Percentiles rank a stretch among this genome's conserved stretches.
These are phyloP conservation scores for Scheffersomyces insectosa DNA, from an alignment of 1,139 yeast species.

Conservation along the genomic window DNA sequence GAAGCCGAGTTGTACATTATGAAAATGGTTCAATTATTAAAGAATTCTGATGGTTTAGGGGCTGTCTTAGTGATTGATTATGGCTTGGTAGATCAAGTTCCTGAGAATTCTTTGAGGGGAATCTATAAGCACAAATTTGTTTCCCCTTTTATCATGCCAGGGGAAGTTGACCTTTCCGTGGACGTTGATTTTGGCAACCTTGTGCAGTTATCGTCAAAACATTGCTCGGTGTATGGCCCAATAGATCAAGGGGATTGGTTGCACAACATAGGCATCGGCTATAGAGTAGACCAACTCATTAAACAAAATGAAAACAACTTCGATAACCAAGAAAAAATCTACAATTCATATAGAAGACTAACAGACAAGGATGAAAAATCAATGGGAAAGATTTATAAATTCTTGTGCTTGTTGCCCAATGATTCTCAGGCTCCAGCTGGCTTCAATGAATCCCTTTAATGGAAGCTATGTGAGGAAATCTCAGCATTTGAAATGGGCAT, in stretches of 20 bases:
- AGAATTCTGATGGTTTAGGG: slow-evolving; percentile 44
- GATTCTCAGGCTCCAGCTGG: slow-evolving; percentile 40
- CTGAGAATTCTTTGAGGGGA: slow-evolving; percentile 71
- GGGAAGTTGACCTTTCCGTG: slow-evolving; percentile 78
- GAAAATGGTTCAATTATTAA: slow-evolving; percentile 45
- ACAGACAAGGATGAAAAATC: slow-evolving; percentile 60
- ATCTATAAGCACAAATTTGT: slow-evolving; percentile 73
- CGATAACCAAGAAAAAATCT: slow-evolving; percentile 46
- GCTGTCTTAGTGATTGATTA: slow-evolving; percentile 78
- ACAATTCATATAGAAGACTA: slow-evolving; percentile 61
- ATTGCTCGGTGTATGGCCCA: slow-evolving; percentile 51
- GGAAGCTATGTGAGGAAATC: no score
- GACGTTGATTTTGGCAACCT: slow-evolving; percentile 79
- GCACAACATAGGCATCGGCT: slow-evolving; percentile 73
- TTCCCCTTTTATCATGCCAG: slow-evolving; percentile 75
- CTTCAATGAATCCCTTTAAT: slow-evolving; percentile 13
- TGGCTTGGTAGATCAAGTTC: slow-evolving; percentile 64
- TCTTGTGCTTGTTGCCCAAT: slow-evolving; percentile 61
- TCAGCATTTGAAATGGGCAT: no score
- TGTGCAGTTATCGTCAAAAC: slow-evolving; percentile 22
- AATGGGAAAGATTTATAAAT: slow-evolving; percentile 81
- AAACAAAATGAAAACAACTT: slow-evolving; percentile 30
- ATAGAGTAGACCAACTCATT: slow-evolving; percentile 59
- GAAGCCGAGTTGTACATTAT: slow-evolving; percentile 61
- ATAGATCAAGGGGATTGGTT: slow-evolving; percentile 81